These are phyloP conservation scores for Colletotrichum sp. DNA, from an alignment of 2,329 filamentous ascomycete species.

Conservation along the genomic window DNA sequence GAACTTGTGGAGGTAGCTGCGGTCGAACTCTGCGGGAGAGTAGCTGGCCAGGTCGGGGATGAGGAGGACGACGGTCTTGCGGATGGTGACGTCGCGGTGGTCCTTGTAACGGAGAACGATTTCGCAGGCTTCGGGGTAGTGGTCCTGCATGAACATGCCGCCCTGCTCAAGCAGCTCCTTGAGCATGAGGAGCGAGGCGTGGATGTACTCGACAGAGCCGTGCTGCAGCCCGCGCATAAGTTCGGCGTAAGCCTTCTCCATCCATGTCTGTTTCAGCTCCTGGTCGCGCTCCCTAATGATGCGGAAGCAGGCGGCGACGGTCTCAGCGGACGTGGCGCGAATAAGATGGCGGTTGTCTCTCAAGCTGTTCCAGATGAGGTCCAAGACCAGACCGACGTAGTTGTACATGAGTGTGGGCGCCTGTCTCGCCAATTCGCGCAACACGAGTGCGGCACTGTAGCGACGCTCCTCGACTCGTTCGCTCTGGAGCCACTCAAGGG, in stretches of 20 bases:
- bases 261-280: slow-evolving; percentile 85
- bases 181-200: slow-evolving; percentile 91
- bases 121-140: slow-evolving; percentile 91
- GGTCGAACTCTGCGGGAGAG: slow-evolving; percentile 87
- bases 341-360: slow-evolving; percentile 91
- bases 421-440: slow-evolving; percentile 89
- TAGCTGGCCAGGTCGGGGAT: slow-evolving; percentile 95
- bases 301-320: slow-evolving; percentile 92
- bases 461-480: slow-evolving; percentile 92
- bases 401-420: slow-evolving; percentile 95
- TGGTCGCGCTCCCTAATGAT: slow-evolving; percentile 94
- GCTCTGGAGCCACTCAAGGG: slow-evolving; percentile 95
- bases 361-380: slow-evolving; percentile 94
- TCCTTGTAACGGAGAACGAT: slow-evolving; percentile 93
- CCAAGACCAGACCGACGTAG: slow-evolving; percentile 93
- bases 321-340: slow-evolving; percentile 88
- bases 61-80: slow-evolving; percentile 87
- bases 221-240: slow-evolving; percentile 79
- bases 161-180: slow-evolving; percentile 94
- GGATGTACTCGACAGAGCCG: slow-evolving; percentile 84
- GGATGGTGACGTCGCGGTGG: slow-evolving; percentile 85
- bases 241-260: slow-evolving; percentile 89
- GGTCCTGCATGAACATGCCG: slow-evolving; percentile 98
- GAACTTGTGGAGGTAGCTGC: slow-evolving; percentile 88
- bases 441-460: slow-evolving; percentile 89